phyloP scores from a whole-genome alignment of 176 grass and related monocot genomes.

The Raddia guianensis region DNA sequence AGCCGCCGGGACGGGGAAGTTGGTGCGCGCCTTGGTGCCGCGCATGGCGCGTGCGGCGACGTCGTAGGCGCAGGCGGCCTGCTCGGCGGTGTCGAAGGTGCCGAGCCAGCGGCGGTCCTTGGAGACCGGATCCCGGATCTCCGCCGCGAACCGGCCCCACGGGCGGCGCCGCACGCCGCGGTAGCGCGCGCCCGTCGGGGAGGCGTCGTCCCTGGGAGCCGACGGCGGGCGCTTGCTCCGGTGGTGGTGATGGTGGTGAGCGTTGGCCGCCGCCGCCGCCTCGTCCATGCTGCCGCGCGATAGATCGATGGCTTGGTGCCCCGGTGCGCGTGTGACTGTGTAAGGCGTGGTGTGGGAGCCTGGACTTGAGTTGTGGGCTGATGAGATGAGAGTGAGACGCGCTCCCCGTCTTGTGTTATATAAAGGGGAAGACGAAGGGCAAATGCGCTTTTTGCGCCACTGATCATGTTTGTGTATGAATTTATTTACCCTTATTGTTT shows the following conservation, averaged over 20 bases:
- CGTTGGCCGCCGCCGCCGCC: neutral
- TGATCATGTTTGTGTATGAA: too few species aligned
- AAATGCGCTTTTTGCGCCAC: too few species aligned
- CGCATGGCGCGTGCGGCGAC: slow-evolving; percentile 93
- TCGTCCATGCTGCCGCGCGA: slow-evolving; percentile 43
- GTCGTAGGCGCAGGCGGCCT: slow-evolving; percentile 96
- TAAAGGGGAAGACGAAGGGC: too few species aligned
- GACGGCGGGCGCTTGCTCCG: slow-evolving; percentile 36
- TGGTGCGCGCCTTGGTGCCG: slow-evolving; percentile 88
- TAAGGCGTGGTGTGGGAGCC: neutral
- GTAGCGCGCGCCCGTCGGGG: slow-evolving; percentile 50
- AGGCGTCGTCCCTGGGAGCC: neutral
- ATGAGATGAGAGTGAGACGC: neutral
- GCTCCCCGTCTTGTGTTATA: too few species aligned
- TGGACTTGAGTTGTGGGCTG: neutral
- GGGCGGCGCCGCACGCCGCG: slow-evolving; percentile 87
- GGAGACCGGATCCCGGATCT: slow-evolving; percentile 87
- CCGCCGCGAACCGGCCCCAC: slow-evolving; percentile 94
- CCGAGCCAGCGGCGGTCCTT: slow-evolving; percentile 95
- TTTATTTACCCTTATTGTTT: too few species aligned
- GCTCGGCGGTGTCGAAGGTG: slow-evolving; percentile 96
- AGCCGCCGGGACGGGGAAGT: slow-evolving; percentile 56
- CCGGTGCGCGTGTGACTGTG: neutral
- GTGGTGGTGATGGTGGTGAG: slow-evolving; percentile 27
- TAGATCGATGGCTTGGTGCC: neutral